phyloP scores from a whole-genome alignment of 2,329 filamentous ascomycete genomes.

The Aspergillus transmontanensis region DNA sequence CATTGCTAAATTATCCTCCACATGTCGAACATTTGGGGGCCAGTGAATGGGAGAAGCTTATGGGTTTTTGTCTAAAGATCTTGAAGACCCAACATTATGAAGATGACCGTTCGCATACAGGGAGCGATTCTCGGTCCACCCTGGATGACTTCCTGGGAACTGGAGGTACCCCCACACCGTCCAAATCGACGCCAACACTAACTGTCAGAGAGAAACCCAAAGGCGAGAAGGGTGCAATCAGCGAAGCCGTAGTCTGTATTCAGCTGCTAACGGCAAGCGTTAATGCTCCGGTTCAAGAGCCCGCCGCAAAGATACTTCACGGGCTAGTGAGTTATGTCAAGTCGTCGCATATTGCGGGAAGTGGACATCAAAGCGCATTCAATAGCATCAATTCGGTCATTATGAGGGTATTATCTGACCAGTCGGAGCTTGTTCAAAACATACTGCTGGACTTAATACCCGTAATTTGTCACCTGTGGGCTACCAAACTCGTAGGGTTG shows the following conservation, averaged over 20 bases:
- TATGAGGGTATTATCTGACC: constrained; percentile 66
- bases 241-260: constrained; percentile 67
- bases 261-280: constrained; percentile 64
- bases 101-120: constrained; percentile 33
- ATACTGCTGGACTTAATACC: constrained; percentile 67
- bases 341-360: constrained; percentile 61
- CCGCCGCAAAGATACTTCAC: constrained; percentile 59
- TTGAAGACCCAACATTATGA: constrained; percentile 45
- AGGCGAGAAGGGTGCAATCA: constrained; percentile 41
- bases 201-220: constrained; percentile 27
- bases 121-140: constrained; percentile 28
- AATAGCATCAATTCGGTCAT: constrained; percentile 74
- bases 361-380: constrained; percentile 72
- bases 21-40: constrained; percentile 78
- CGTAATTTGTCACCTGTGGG: constrained; percentile 76
- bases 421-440: constrained; percentile 63
- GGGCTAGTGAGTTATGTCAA: constrained; percentile 64
- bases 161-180: constrained; percentile 33
- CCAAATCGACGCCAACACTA: constrained; percentile 30
- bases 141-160: constrained; percentile 30
- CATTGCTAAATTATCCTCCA: constrained; percentile 70
- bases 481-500: constrained; percentile 65
- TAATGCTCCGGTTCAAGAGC: constrained; percentile 66
- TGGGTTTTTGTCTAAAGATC: constrained; percentile 71
- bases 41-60: constrained; percentile 68